Conservation (phyloP, 441 rosid genomes). For the Erodium chrysanthum region DNA sequence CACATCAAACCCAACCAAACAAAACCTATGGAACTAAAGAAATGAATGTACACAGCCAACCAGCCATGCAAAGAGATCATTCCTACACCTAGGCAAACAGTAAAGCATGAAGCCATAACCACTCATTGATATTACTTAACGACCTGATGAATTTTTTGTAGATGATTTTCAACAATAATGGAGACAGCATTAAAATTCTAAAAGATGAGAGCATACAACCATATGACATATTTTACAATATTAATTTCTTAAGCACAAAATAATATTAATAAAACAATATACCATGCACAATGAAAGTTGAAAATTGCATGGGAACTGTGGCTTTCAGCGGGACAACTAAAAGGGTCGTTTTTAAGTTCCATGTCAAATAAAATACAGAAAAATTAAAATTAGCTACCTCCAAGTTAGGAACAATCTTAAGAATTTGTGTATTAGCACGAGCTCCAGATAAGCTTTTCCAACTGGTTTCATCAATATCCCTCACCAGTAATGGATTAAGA, state of each 20-base stretch:
- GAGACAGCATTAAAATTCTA: neutral
- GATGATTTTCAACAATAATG: neutral
- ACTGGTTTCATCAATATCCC: slow-evolving; percentile 41
- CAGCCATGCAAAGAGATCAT: neutral
- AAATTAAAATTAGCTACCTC: slow-evolving; percentile 23
- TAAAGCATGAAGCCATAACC: neutral
- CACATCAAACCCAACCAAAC: neutral
- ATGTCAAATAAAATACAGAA: too few species aligned
- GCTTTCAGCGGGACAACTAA: neutral
- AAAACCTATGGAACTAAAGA: neutral
- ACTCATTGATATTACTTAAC: neutral
- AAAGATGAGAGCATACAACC: neutral
- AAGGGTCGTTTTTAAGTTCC: neutral
- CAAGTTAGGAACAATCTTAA: slow-evolving; percentile 42
- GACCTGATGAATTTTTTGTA: neutral
- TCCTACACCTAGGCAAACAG: neutral
- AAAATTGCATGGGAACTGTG: neutral
- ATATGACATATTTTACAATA: neutral
- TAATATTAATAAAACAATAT: too few species aligned
- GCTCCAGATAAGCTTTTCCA: slow-evolving; percentile 56
- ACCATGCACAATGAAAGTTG: neutral
- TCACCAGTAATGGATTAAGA: slow-evolving; percentile 34
- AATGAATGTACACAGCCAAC: neutral
- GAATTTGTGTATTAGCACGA: slow-evolving; percentile 33
- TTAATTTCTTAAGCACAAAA: neutral